phyloP scores from a whole-genome alignment of 1,284 basidiomycete species.

The Cutaneotrichosporon mucoides region DNA sequence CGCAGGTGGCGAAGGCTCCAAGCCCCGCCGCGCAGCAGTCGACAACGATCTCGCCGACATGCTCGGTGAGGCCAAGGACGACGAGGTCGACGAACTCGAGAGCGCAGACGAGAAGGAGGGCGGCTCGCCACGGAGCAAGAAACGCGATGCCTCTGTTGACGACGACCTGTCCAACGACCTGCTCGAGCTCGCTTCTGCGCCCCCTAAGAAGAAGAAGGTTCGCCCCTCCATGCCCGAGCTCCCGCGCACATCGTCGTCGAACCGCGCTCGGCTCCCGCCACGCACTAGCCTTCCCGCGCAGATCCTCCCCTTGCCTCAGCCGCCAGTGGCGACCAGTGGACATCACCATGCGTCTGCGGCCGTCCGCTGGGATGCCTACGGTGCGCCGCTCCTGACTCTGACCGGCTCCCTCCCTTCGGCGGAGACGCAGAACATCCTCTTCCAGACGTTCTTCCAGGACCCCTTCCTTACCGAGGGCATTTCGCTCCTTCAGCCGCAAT shows the following conservation, averaged over 20 bases:
- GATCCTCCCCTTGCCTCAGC: background rate
- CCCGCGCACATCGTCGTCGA: constrained; percentile 1
- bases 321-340: background rate
- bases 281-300: constrained; percentile 11
- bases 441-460: constrained; percentile 42
- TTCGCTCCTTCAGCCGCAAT: constrained; percentile 40
- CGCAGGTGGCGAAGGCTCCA: background rate
- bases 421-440: constrained; percentile 38
- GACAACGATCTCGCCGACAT: constrained; percentile 30
- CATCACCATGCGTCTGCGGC: background rate
- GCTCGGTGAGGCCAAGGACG: constrained; percentile 15
- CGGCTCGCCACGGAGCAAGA: constrained; percentile 20
- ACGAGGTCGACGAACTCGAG: constrained; percentile 29
- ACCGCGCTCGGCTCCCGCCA: constrained; percentile 6
- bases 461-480: constrained; percentile 45
- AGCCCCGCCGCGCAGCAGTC: constrained; percentile 6
- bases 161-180: constrained; percentile 34
- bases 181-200: constrained; percentile 37
- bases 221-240: constrained; percentile 7
- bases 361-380: constrained; percentile 31
- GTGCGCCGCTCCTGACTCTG: constrained; percentile 28
- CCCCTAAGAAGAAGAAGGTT: constrained; percentile 38
- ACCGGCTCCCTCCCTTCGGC: constrained; percentile 34
- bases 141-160: constrained; percentile 28
- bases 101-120: constrained; percentile 22